Percentiles rank a stretch among this genome's conserved stretches.
phyloP scores from a whole-genome alignment of 176 grass and related monocot genomes.

The Hyparrhenia diplandra region DNA sequence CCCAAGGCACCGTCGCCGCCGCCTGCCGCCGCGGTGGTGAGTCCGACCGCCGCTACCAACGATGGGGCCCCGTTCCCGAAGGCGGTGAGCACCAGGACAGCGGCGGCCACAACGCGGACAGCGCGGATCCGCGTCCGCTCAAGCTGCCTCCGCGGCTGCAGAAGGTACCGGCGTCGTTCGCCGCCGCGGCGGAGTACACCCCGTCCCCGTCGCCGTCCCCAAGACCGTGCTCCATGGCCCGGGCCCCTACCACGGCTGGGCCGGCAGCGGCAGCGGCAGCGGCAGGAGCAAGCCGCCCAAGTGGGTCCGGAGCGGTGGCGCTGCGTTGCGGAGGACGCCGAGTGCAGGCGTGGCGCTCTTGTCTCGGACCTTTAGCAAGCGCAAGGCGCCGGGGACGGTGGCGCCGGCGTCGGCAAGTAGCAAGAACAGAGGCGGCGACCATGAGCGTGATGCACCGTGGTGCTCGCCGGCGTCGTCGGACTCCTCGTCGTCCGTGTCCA shows the following conservation, averaged over 20 bases:
- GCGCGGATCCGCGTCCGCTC: neutral
- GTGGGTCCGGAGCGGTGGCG: constrained; percentile 8
- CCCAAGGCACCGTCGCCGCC: constrained; percentile 24
- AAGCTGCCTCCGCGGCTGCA: constrained; percentile 66
- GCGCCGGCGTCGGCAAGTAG: neutral
- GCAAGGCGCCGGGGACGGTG: too few relatives aligned
- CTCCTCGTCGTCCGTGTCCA: neutral
- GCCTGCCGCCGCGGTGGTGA: neutral
- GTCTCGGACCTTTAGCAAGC: constrained; percentile 36
- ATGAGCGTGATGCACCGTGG: neutral
- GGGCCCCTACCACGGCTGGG: neutral
- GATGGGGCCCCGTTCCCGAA: neutral
- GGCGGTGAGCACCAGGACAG: neutral
- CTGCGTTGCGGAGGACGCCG: neutral
- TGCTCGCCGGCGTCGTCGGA: neutral
- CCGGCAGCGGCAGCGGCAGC: neutral
- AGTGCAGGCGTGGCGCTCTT: constrained; percentile 9
- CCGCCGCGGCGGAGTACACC: neutral
- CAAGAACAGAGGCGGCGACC: neutral
- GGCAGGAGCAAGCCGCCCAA: neutral
- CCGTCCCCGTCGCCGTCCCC: neutral
- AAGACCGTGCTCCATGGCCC: constrained; percentile 27
- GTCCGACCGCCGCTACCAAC: neutral
- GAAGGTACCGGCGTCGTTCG: neutral
- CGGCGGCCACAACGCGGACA: neutral